Conservation (phyloP, 2,329 filamentous ascomycete species). For the Fusarium agapanthi region DNA sequence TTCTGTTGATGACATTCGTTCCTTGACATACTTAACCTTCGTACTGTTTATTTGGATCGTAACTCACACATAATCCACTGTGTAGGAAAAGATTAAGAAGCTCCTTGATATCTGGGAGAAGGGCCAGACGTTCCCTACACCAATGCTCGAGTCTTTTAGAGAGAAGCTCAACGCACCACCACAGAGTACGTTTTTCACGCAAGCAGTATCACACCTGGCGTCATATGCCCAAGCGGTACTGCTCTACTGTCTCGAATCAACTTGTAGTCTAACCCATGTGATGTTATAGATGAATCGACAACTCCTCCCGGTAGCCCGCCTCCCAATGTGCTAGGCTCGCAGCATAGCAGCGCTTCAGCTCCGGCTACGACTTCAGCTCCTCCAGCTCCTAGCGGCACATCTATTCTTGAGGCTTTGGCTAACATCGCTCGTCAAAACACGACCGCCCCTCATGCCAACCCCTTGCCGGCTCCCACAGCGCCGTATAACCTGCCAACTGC, state of each 20-base stretch:
- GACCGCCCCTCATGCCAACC: slow-evolving; percentile 54
- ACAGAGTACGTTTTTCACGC: slow-evolving; percentile 66
- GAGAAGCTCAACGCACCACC: slow-evolving; percentile 74
- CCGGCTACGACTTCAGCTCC: slow-evolving; percentile 38
- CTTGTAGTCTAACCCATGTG: slow-evolving; percentile 51
- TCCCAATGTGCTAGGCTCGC: slow-evolving; percentile 53
- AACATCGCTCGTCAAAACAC: slow-evolving; percentile 82
- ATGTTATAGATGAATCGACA: slow-evolving; percentile 69
- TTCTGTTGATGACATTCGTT: slow-evolving; percentile 6
- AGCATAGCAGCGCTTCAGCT: slow-evolving; percentile 42
- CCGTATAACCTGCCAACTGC: slow-evolving; percentile 51
- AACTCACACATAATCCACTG: slow-evolving; percentile 52
- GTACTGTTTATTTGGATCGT: slow-evolving; percentile 40
- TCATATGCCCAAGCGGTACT: neutral
- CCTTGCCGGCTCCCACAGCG: slow-evolving; percentile 53
- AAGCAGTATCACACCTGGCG: neutral
- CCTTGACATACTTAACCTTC: slow-evolving; percentile 30
- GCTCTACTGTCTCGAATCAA: neutral
- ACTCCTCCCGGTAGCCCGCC: slow-evolving; percentile 74
- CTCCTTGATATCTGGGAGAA: slow-evolving; percentile 98
- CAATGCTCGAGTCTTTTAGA: slow-evolving; percentile 84
- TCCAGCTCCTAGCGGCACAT: slow-evolving; percentile 57
- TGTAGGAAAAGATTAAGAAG: slow-evolving; percentile 93
- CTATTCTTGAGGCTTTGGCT: slow-evolving; percentile 81
- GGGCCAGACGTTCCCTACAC: slow-evolving; percentile 84